Base-by-base conservation (phyloP, 1,284 basidiomycete species). In the Sphaerobolus stellatus region DNA sequence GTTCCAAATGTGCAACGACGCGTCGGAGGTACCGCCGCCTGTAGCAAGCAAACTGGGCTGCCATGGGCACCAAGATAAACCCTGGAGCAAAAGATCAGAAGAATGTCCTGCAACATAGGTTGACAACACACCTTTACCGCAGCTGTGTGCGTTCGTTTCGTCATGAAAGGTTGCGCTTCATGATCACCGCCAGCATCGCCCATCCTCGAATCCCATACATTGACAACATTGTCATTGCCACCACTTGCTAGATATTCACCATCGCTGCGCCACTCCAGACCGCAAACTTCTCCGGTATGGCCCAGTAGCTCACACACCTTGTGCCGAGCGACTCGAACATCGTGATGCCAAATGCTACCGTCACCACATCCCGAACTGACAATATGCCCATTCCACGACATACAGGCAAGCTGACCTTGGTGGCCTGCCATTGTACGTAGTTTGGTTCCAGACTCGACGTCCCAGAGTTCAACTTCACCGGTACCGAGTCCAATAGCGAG, bases 11-110 rank as follows among this genome's bases (percentile, higher is more conserved):
- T 98, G 92, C 62, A 98, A 92, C 24, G 88, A 92, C 36, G 93
- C 91, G 67, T 99, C 96, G 58, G 90, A 90, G 0, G 94, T 95
- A 0, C 97, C 97, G 1, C 97, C 97, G 0, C 97, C 97, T 0
- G 90, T 88, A 0, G 96, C 96, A 46, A 99, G 83, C 7, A 99
- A 78, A 8, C 90, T 89, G 0, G 89, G 83, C 73, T 96, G 92
- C 94, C 96, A 98, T 0, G 96, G 94, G 62, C 93, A 98, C 94
- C 97, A 99, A 0, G 94, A 92, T 44, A 99, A 76, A 0, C 94
- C 95, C 88, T 92, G 56, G 40, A 8, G 24, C 47, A 8, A 45
- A 20, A 20, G 27, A 50, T 20, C 18, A 30, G 22, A 30, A 31
- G 22, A 24, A 34, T 43, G 8, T 11, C 20, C 13, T 43, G 22